These are phyloP conservation scores for Russula sp. DNA, from an alignment of 768 basidiomycete species.

Conservation along the genomic window DNA sequence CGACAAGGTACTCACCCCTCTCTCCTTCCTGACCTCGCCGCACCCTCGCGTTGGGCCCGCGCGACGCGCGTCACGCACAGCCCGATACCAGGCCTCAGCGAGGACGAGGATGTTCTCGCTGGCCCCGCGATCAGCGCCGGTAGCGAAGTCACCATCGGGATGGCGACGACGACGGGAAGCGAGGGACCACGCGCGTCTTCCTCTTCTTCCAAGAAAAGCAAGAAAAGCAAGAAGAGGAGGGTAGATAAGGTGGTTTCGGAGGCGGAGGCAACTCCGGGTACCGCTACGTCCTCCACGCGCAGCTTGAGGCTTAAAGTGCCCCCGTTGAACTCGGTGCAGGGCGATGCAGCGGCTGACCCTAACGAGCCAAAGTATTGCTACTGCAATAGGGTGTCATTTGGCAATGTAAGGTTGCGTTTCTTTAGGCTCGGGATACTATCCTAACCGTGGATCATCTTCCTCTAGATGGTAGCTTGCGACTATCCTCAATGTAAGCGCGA, in stretches of 20 bases:
- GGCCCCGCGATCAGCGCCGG: constrained; percentile 14
- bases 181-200: constrained; percentile 21
- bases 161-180: constrained; percentile 16
- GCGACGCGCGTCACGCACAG: constrained; percentile 45
- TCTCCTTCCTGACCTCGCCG: constrained; percentile 60
- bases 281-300: constrained; percentile 21
- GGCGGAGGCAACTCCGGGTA: neutral
- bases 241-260: constrained; percentile 28
- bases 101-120: constrained; percentile 21
- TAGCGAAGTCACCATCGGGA: constrained; percentile 23
- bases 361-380: constrained; percentile 70
- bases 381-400: constrained; percentile 76
- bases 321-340: constrained; percentile 30
- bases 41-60: constrained; percentile 50
- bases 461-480: constrained; percentile 87
- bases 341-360: constrained; percentile 32
- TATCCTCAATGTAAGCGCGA: constrained; percentile 63
- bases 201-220: constrained; percentile 21
- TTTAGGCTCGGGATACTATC: neutral
- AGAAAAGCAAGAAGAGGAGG: constrained; percentile 34
- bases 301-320: constrained; percentile 41
- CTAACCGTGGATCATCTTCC: constrained; percentile 12
- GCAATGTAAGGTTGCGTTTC: constrained; percentile 52
- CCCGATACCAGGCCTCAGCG: constrained; percentile 39
- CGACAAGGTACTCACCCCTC: constrained; percentile 54